Base-by-base conservation (phyloP, 169 alveolate species). In the Eimeria mitis region DNA sequence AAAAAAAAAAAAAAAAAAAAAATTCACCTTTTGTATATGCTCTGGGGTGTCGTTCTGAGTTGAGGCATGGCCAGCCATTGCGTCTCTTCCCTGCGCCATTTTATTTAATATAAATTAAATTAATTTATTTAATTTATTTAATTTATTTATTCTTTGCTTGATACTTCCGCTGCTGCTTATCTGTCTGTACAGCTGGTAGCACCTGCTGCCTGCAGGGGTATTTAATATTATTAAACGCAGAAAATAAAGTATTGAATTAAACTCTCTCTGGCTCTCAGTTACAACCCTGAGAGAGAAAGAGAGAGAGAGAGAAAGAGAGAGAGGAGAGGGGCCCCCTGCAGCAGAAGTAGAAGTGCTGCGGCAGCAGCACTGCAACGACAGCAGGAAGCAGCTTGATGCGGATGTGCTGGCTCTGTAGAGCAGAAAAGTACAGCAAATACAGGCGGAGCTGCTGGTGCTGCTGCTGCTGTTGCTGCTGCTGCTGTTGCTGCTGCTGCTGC, bases 381-480 rank as follows among this genome's bases (percentile, higher is more conserved):
- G n/a, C 49, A n/a, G 78, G 34, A 68, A 49, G 8, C 78, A 68
- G 49, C 78, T 68, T 44, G 34, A 34, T 49, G 23, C 78, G 78
- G 6, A 49, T 28, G 61, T 44, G 37, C 59, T 37, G 13, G 85
- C 85, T 23, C 61, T 23, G 59, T 21, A 21, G 59, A 75, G 56
- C 34, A 42, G 61, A 23, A 75, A 75, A 19, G 1, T 31, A 75
- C 9, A 40, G 7, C 75, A 28, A 40, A 28, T 9, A 14, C 16
- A 34, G 47, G 83, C 83, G 47, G 83, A 13, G 47, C n/a, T n/a
- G 73, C 73, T 63, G 73, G 2, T 28, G 85, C 42, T 40, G 40
- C 85, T 28, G 85, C 85, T 21, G 42, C 85, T 75, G 61, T 61
- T 75, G 85, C 59, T 75, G 85, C 85, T 75, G 85, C 59, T 70